Percentiles rank a stretch among this genome's conserved stretches.
Conservation (phyloP, 176 grass and related monocot species). For the Triticum urartu region DNA sequence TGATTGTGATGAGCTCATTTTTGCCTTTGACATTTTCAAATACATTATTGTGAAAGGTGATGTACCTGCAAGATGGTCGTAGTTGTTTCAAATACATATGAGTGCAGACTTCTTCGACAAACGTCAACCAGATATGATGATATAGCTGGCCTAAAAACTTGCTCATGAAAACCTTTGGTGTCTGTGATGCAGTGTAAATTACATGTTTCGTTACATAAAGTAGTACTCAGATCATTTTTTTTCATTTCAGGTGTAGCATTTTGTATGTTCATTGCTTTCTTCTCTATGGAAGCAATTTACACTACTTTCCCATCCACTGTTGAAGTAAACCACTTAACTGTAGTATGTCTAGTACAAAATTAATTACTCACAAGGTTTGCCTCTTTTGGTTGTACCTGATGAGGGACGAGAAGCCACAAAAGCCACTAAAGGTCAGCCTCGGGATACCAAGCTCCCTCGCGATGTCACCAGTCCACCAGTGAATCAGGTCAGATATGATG, state of each 20-base stretch:
- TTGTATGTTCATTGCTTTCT: neutral
- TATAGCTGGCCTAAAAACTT: neutral
- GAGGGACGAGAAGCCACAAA: constrained; percentile 42
- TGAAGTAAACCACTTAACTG: neutral
- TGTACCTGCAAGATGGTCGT: constrained; percentile 20
- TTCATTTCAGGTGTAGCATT: neutral
- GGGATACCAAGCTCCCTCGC: constrained; percentile 59
- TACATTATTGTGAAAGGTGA: constrained; percentile 27
- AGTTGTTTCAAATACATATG: neutral
- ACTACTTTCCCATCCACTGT: neutral
- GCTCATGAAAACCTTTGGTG: neutral
- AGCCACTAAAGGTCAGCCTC: constrained; percentile 55
- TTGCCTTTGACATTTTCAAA: constrained; percentile 39
- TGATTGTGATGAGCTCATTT: constrained; percentile 40
- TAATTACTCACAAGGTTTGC: neutral
- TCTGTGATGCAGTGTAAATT: neutral
- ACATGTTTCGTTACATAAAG: neutral
- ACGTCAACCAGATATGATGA: neutral
- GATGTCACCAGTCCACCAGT: constrained; percentile 54
- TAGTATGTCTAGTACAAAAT: neutral
- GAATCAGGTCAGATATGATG: constrained; percentile 51
- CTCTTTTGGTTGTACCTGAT: constrained; percentile 16
- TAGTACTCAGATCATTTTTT: neutral
- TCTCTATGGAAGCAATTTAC: neutral
- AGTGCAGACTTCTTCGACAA: neutral